A percentile compares a stretch with the other conserved stretches of the same genome.
Evolutionary conservation across 2,329 filamentous ascomycete genomes (phyloP).

Genomic region (Hymenoscyphus salicellus): DNA sequence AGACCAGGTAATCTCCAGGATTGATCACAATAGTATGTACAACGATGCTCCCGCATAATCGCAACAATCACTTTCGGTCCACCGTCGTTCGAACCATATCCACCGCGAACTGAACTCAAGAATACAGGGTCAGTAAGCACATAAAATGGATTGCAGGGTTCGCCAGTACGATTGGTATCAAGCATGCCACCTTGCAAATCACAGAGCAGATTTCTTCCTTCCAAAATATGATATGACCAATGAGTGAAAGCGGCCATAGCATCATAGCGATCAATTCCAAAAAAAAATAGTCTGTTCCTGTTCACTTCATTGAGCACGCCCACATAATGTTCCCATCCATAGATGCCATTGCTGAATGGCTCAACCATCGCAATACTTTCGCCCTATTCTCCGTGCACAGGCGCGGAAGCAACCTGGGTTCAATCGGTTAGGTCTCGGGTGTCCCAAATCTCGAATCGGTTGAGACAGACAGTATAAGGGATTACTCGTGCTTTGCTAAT

Average conservation of each 20-base stretch:
- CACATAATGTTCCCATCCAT: not conserved
- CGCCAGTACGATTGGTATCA: not conserved
- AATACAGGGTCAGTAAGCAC: not conserved
- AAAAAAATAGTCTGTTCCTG: not conserved
- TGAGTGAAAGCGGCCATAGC: not conserved
- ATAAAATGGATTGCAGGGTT: not conserved
- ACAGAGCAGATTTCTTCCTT: not conserved
- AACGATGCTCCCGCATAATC: too few relatives aligned
- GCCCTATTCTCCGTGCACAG: not conserved
- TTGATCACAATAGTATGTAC: too few relatives aligned
- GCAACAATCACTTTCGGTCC: too few relatives aligned
- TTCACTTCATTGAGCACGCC: not conserved
- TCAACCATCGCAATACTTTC: not conserved
- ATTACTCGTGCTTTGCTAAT: not conserved
- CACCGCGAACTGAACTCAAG: too few relatives aligned
- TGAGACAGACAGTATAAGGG: not conserved
- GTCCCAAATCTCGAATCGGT: not conserved
- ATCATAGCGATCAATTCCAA: not conserved
- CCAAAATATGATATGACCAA: not conserved
- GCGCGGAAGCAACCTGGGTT: not conserved
- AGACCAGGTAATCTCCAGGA: too few relatives aligned
- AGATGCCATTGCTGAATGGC: not conserved
- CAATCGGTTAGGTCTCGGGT: not conserved
- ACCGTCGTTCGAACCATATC: too few relatives aligned
- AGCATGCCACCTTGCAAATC: not conserved